phyloP scores from a whole-genome alignment of 1,284 basidiomycete species.

The Trichosporon asahii region DNA sequence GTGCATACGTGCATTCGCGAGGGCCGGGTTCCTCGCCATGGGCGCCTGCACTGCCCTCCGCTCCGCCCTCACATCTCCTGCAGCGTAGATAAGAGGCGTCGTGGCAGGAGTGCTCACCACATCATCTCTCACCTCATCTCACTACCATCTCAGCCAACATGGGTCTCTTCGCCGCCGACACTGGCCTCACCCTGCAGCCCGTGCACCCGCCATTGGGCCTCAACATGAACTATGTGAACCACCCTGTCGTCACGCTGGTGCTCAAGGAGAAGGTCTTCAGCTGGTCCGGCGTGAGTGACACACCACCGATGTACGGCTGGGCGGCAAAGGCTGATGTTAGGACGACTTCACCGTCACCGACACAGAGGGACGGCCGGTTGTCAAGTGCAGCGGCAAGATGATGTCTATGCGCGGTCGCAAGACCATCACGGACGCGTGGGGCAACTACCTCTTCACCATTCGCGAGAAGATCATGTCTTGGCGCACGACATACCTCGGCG shows the following conservation, averaged over 20 bases:
- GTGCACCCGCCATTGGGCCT: conserved; percentile 4
- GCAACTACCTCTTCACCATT: conserved; percentile 40
- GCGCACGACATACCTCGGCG: conserved; percentile 36
- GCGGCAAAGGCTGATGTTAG: conserved; percentile 22
- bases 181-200: conserved; percentile 17
- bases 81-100: neutral
- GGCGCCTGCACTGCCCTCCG: neutral
- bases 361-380: conserved; percentile 34
- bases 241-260: neutral
- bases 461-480: conserved; percentile 39
- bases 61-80: no score
- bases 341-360: conserved; percentile 48
- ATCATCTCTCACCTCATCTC: neutral
- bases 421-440: conserved; percentile 42
- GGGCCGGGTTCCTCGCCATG: neutral
- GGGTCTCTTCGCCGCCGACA: conserved; percentile 35
- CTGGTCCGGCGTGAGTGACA: conserved; percentile 37
- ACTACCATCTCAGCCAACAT: conserved; percentile 20
- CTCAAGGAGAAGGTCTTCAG: conserved; percentile 22
- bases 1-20: no score
- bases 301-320: no score
- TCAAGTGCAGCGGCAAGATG: conserved; percentile 38
- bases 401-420: conserved; percentile 45
- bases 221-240: conserved; percentile 1
- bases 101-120: neutral